Evolutionary conservation across 2,329 filamentous ascomycete genomes (phyloP).

Genomic region (Metarhizium guizhouense): DNA sequence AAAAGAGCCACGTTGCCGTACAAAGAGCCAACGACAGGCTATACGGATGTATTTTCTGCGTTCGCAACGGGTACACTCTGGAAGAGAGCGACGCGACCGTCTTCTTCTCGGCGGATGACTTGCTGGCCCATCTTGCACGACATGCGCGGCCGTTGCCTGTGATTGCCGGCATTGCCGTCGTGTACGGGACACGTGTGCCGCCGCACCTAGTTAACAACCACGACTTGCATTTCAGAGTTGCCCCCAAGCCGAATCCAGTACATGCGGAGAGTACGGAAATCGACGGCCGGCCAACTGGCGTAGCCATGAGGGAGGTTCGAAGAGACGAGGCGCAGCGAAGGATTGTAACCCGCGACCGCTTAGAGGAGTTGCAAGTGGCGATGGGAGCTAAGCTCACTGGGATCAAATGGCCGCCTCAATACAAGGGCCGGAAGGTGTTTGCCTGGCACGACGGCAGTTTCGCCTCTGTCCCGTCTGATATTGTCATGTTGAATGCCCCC

Average conservation of each 20-base stretch:
- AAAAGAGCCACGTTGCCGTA: conserved; percentile 44
- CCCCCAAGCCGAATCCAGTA: conserved; percentile 32
- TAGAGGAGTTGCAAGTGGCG: conserved; percentile 35
- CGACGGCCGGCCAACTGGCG: conserved; percentile 32
- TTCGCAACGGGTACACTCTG: conserved; percentile 36
- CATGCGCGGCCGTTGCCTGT: conserved; percentile 44
- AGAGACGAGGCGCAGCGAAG: conserved; percentile 34
- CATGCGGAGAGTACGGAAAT: conserved; percentile 30
- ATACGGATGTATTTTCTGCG: conserved; percentile 47
- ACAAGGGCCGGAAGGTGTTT: conserved; percentile 45
- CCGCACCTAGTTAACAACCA: conserved; percentile 36
- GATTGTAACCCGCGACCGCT: conserved; percentile 29
- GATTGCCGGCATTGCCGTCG: conserved; percentile 37
- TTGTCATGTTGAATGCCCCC: conserved; percentile 38
- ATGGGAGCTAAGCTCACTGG: conserved; percentile 40
- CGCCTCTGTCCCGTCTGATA: conserved; percentile 40
- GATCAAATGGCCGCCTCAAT: conserved; percentile 40
- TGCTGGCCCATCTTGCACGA: conserved; percentile 44
- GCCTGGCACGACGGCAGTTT: conserved; percentile 46
- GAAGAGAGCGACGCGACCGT: conserved; percentile 49
- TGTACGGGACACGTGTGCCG: conserved; percentile 35
- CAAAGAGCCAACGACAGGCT: conserved; percentile 42
- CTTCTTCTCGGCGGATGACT: conserved; percentile 42
- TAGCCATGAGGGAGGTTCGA: conserved; percentile 38
- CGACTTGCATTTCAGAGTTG: conserved; percentile 38